phyloP scores from a whole-genome alignment of 495 filamentous ascomycete species.

The Chaetomidium leptoderma region DNA sequence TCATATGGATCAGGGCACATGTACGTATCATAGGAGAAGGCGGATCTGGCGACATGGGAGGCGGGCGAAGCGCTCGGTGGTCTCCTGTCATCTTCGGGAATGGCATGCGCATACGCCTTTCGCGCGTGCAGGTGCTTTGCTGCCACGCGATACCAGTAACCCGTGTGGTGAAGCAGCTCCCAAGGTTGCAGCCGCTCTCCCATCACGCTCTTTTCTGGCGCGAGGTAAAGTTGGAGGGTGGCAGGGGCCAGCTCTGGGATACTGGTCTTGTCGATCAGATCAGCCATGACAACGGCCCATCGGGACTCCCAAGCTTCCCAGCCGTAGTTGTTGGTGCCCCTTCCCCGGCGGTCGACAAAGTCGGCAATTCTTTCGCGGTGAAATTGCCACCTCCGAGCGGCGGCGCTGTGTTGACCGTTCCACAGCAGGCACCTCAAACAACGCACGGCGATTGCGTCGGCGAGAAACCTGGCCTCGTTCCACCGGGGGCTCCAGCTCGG shows the following conservation, averaged over 20 bases:
- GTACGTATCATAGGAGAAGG: slow-evolving; percentile 77
- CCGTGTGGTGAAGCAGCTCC: slow-evolving; percentile 79
- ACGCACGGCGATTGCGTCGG: slow-evolving; percentile 73
- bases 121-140: slow-evolving; percentile 61
- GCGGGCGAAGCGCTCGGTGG: slow-evolving; percentile 64
- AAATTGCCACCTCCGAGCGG: slow-evolving; percentile 68
- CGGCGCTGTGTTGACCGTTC: slow-evolving; percentile 67
- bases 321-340: slow-evolving; percentile 75
- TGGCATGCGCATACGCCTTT: slow-evolving; percentile 56
- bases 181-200: slow-evolving; percentile 67
- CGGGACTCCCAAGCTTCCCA: slow-evolving; percentile 85
- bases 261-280: slow-evolving; percentile 63
- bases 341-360: slow-evolving; percentile 74
- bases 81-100: slow-evolving; percentile 69
- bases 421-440: slow-evolving; percentile 74
- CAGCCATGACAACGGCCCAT: slow-evolving; percentile 77
- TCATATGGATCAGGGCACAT: slow-evolving; percentile 72
- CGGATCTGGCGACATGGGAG: slow-evolving; percentile 61
- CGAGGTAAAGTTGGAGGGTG: slow-evolving; percentile 46
- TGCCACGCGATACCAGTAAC: slow-evolving; percentile 77
- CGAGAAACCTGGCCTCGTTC: slow-evolving; percentile 76
- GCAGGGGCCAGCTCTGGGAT: slow-evolving; percentile 42
- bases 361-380: slow-evolving; percentile 67
- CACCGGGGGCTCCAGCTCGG: slow-evolving; percentile 82
- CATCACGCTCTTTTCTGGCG: slow-evolving; percentile 63